Evolutionary conservation across 2,329 filamentous ascomycete species (phyloP), one percentile per base, ranked within the genome.

Genomic region (Pseudogymnoascus sp.): DNA sequence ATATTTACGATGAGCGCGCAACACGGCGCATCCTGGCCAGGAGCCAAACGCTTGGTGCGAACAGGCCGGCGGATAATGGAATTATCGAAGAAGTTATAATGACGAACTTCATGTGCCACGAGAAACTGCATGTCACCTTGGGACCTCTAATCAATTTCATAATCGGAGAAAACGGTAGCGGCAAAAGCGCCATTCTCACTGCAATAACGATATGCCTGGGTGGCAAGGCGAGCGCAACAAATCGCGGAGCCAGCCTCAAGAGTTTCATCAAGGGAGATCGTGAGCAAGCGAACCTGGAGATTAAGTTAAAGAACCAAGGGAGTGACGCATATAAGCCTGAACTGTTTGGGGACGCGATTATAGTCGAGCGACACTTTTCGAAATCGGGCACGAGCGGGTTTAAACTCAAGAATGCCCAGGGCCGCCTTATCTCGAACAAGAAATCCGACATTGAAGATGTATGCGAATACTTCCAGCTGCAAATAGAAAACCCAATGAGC

Each of bases 111-210:
- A 97, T 97, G 94, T 97, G 92, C 69, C 94, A 99, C 71, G 79
- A 84, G 45, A 85, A 86, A 60, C 80, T 97, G 15, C 83, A 87
- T 41, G 88, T 95, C 62, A 82, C 88, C 60, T 79, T 99, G n/a
- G 94, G 94, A 0, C 94, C 94, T 0, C 77, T 96, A 35, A 95
- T 99, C 72, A 99, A 99, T 73, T 99, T 99, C 74, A 92, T 99
- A 63, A 92, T 96, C 60, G 94, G 94, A 13, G 91, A 96, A 72
- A 99, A 99, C 70, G 94, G 94, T 30, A 97, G 92, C 70, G 94
- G 94, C 34, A 99, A 99, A 76, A 99, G 94, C 71, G 94, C 94
- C 2, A 88, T 97, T 12, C 76, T 99, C 26, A 97, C 94, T 0
- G 94, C 91, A 3, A 83, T 99, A 64, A 96, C 91, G 0, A 79